A percentile compares a stretch with the other conserved stretches of the same genome.
phyloP scores from a whole-genome alignment of 345 rosid genomes.

The Populus davidiana region DNA sequence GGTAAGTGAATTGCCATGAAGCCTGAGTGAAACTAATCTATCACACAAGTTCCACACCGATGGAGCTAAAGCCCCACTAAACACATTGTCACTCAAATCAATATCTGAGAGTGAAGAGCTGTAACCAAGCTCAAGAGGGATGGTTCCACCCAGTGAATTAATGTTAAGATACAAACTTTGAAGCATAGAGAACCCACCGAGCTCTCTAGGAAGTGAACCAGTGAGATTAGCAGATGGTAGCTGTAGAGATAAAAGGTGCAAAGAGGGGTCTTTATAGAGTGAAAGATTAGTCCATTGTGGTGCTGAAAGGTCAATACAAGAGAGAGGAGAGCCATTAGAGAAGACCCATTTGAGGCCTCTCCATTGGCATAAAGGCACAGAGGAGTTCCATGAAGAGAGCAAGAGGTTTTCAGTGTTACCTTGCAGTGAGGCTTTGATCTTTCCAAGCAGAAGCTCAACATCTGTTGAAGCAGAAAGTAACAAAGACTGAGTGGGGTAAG shows the following conservation, averaged over 20 bases:
- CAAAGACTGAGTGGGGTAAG: conserved; percentile 10
- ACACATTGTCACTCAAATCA: conserved; percentile 63
- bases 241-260: conserved; percentile 74
- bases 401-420: conserved; percentile 77
- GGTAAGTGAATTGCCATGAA: conserved; percentile 64
- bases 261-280: conserved; percentile 65
- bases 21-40: conserved; percentile 53
- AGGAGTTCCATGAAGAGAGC: conserved; percentile 87
- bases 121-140: conserved; percentile 95
- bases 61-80: conserved; percentile 70
- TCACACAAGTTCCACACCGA: conserved; percentile 95
- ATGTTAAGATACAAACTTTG: conserved; percentile 71
- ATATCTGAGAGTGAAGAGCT: conserved; percentile 71
- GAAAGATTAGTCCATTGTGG: conserved; percentile 68
- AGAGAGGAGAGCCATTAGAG: conserved; percentile 56
- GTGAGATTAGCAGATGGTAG: conserved; percentile 96
- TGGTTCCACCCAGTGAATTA: conserved; percentile 68
- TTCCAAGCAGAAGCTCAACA: conserved; percentile 67
- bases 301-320: conserved; percentile 57
- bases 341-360: conserved; percentile 93
- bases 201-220: conserved; percentile 85
- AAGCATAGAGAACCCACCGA: conserved; percentile 86
- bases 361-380: conserved; percentile 94
- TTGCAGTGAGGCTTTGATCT: conserved; percentile 70
- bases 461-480: conserved; percentile 43